Evolutionary conservation across 108 stramenopile species (phyloP).

Genomic region (Discostella pseudostelligera): DNA sequence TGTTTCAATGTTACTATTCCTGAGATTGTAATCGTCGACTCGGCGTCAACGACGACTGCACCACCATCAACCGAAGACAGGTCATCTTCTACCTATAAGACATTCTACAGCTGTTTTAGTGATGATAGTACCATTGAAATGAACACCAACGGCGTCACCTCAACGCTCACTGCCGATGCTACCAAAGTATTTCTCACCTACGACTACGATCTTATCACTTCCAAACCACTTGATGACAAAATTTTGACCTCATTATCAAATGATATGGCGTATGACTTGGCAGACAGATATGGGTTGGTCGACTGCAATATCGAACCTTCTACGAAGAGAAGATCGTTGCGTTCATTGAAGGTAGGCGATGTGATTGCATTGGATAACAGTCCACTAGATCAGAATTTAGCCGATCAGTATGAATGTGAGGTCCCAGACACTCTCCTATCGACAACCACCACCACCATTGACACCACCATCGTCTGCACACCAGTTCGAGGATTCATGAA

Average conservation of each 20-base stretch:
- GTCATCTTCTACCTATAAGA: background rate
- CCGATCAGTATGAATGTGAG: conserved; percentile 3
- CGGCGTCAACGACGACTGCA: too few relatives aligned
- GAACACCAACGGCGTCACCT: background rate
- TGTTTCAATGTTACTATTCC: background rate
- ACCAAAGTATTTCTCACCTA: conserved; percentile 3
- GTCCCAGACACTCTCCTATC: background rate
- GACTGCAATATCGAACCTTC: background rate
- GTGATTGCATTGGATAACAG: conserved; percentile 9
- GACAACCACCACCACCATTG: too few relatives aligned
- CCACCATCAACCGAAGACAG: too few relatives aligned
- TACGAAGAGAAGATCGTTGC: conserved; percentile 5
- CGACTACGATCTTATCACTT: conserved; percentile 17
- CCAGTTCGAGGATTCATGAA: conserved; percentile 19
- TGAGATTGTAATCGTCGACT: too few relatives aligned
- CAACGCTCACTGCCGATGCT: background rate
- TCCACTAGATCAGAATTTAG: conserved; percentile 7
- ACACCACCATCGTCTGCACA: conserved; percentile 7
- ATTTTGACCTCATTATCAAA: conserved; percentile 9
- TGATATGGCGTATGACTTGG: conserved; percentile 8
- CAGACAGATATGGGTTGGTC: conserved; percentile 1
- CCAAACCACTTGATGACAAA: background rate
- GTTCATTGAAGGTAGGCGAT: conserved; percentile 9
- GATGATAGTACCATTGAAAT: background rate
- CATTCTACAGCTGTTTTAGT: background rate